Base-by-base conservation (phyloP, 78 protist species). In the Dictyostelium firmibasis region DNA sequence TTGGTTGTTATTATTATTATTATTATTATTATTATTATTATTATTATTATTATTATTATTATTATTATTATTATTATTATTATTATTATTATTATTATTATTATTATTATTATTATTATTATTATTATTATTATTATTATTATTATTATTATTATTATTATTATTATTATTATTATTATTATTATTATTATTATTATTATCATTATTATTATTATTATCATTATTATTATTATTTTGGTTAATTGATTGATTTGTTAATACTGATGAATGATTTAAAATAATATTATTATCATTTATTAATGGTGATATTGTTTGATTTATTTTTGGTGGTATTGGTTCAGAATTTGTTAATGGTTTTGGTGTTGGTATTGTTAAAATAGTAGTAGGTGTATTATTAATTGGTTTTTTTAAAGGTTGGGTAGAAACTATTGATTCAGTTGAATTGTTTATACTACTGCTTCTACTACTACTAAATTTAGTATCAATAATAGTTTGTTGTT, bases 1-100 rank as follows among this genome's bases (percentile, higher is more conserved):
- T 77, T 77, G 83, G 43, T 41, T 77, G 47, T 43, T 70, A 70
- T 44, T 84, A 70, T 70, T 84, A 72, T 29, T 67, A 70, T n/a
- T 84, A 70, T 70, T 84, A 70, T 27, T 84, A 70, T 25, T 70
- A 70, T 57, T 57, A 72, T 25, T 85, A 74, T n/a, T 72, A 44
- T 78, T 14, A 25, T 25, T 27, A 20, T 29, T 33, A 27, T n/a
- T 60, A 41, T 29, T 60, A 2, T 4, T 29, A 13, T 31, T 16
- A 36, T 35, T 7, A 69, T 9, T 70, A 31, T 29, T 70, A n/a
- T n/a, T n/a, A n/a, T 41, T 41, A 41, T 76, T 76, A 41, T 76
- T 76, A 41, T 20, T 13, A 38, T 38, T 76, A 76, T 76, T 76
- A 38, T 38, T 76, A 78, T 78, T 72, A 31, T 83, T 83, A 18